These are phyloP conservation scores for Eragrostis nindensis DNA, from an alignment of 176 grass and related monocot species.

Conservation along the genomic window DNA sequence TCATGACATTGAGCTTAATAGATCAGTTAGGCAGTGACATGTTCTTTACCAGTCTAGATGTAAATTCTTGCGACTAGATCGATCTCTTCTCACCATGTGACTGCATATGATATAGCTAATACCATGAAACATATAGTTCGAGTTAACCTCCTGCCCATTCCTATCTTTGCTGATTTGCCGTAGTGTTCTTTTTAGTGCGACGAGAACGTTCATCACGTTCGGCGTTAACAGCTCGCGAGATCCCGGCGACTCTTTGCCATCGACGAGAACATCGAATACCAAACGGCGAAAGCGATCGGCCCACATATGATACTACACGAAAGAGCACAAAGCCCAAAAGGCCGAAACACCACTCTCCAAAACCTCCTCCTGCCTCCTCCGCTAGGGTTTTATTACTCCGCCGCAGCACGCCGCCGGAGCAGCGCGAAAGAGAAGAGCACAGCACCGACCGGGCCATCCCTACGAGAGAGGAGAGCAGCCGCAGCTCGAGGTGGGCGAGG, in stretches of 20 bases:
- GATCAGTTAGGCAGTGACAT: conserved; percentile 49
- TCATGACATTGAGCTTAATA: conserved; percentile 52
- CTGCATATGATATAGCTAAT: conserved; percentile 50
- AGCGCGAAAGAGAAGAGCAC: neutral
- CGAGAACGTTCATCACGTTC: neutral
- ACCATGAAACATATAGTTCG: conserved; percentile 33
- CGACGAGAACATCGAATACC: no score
- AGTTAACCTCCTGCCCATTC: neutral
- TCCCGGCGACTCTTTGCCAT: no score
- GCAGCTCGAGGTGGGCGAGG: neutral
- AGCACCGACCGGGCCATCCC: neutral
- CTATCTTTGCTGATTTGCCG: neutral
- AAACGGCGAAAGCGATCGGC: neutral
- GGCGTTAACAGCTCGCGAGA: neutral
- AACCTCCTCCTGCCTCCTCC: neutral
- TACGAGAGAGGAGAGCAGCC: neutral
- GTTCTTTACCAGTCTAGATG: conserved; percentile 63
- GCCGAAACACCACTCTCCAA: no score
- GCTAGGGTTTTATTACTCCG: conserved; percentile 52
- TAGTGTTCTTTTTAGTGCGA: no score
- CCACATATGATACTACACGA: neutral
- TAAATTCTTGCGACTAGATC: conserved; percentile 50
- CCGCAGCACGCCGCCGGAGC: conserved; percentile 7
- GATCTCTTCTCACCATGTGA: conserved; percentile 32
- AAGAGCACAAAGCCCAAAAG: neutral